Evolutionary conservation across 192 early-diverging fungal genomes (phyloP).

Genomic region (Blastocladiella britannica): DNA sequence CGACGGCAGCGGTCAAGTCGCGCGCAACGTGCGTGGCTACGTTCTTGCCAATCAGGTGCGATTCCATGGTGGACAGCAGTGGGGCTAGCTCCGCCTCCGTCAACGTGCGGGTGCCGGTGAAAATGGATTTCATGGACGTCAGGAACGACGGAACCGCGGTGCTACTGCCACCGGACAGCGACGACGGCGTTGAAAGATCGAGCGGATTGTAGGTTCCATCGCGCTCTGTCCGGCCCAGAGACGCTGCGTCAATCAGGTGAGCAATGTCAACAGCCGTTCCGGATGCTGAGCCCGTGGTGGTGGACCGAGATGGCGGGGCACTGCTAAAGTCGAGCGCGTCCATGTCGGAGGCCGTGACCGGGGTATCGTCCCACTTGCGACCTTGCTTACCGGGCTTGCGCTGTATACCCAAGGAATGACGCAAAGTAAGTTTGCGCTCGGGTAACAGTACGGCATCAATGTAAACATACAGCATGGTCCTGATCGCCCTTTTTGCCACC

Average conservation of each 20-base stretch:
- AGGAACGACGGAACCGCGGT: constrained; percentile 24
- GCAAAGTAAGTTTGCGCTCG: no score
- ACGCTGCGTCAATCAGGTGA: constrained; percentile 33
- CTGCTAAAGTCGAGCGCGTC: not conserved
- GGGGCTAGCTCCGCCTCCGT: constrained; percentile 48
- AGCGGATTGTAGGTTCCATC: constrained; percentile 32
- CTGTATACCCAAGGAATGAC: no score
- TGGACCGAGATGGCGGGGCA: not conserved
- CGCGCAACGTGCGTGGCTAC: constrained; percentile 74
- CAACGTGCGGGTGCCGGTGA: constrained; percentile 45
- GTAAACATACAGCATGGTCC: no score
- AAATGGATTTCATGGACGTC: constrained; percentile 46
- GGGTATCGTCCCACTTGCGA: not conserved
- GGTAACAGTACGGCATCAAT: not conserved
- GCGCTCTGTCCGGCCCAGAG: constrained; percentile 25
- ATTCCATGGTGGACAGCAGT: constrained; percentile 71
- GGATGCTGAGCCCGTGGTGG: constrained; percentile 16
- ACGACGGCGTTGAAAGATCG: constrained; percentile 16
- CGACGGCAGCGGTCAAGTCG: constrained; percentile 63
- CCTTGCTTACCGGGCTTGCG: constrained; percentile 1
- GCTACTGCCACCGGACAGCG: constrained; percentile 7
- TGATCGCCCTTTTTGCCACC: not conserved
- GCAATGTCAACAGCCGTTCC: no score
- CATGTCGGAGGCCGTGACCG: not conserved
- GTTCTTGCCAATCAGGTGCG: constrained; percentile 80